Conservation (phyloP, 2,329 filamentous ascomycete genomes). For the Colletotrichum sp. region DNA sequence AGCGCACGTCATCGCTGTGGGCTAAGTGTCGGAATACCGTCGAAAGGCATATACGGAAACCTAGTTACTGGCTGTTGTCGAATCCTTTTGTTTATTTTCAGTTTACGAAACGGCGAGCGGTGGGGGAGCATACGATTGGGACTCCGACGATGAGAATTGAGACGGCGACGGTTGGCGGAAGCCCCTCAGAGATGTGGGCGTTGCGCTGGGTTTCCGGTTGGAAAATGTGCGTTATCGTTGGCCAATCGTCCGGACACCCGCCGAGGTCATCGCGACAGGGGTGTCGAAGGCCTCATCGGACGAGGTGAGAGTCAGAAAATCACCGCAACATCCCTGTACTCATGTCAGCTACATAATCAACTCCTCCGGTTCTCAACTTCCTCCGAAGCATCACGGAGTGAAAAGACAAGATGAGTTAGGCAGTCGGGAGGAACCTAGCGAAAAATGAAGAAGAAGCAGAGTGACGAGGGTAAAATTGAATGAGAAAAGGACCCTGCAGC, state of each 20-base stretch:
- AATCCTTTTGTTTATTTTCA: not conserved
- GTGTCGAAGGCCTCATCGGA: not conserved
- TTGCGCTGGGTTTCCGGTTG: not conserved
- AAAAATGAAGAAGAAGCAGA: not conserved
- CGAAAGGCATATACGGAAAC: constrained; percentile 13
- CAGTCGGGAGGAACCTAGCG: not conserved
- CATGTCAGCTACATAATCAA: not conserved
- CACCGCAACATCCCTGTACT: not conserved
- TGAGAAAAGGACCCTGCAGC: not conserved
- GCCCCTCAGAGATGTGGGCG: not conserved
- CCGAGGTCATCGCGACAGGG: constrained; percentile 6
- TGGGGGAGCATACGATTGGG: not conserved
- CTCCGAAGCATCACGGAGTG: not conserved
- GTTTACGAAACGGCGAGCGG: not conserved
- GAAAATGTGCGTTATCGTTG: constrained; percentile 7
- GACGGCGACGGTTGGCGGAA: not conserved
- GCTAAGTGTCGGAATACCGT: constrained; percentile 10
- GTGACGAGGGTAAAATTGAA: not conserved
- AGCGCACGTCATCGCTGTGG: constrained; percentile 9
- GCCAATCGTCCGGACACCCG: constrained; percentile 10
- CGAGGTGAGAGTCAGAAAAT: not conserved
- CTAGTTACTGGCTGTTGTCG: not conserved
- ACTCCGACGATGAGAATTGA: not conserved
- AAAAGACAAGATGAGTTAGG: not conserved
- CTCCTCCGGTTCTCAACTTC: not conserved